Evolutionary conservation across 129 eudicot species (phyloP), one percentile per base, ranked within the genome.

Genomic region (Tanacetum coccineum): DNA sequence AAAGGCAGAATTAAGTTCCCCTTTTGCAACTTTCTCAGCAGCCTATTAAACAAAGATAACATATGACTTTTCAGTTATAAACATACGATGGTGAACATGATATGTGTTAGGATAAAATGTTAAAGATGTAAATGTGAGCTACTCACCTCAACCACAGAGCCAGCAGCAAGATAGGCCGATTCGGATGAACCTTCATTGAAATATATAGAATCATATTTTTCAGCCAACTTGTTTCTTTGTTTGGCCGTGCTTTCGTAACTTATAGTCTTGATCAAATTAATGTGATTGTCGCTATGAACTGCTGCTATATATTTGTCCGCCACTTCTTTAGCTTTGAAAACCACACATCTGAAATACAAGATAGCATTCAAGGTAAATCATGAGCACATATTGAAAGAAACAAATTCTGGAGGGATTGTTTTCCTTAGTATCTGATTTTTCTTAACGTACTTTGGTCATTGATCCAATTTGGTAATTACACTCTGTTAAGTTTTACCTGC

Each of bases 111-210:
- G 21, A 70, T 4, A 18, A 59, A 0, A 59, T 6, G 13, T 71
- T 4, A 14, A 40, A 58, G 40, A 55, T 44, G 52, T 55, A 26
- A 51, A 54, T 70, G 18, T 44, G 28, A 61, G 54, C 42, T 13
- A 52, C 56, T 67, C 59, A 83, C 99, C 96, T 94, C 87, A 48
- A 87, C 63, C 56, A 94, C 97, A 64, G 97, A 87, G 14, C 99
- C 99, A 26, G 97, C 97, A 49, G 99, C 93, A 71, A 94, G 90
- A 80, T 77, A 87, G 70, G 99, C 97, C 69, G 99, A 85, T 80
- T 89, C 88, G 14, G 99, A 70, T 70, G 99, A 89, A 76, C 97
- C 95, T 77, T 87, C 82, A 66, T 87, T 94, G 66, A 94, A 84
- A 76, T 94, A 87, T 56, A 94, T 82, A 8, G 99, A 89, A 78